Percentiles rank a stretch among this genome's conserved stretches.
phyloP scores from a whole-genome alignment of 2,329 filamentous ascomycete species.

The Apiospora rasikravindrae region DNA sequence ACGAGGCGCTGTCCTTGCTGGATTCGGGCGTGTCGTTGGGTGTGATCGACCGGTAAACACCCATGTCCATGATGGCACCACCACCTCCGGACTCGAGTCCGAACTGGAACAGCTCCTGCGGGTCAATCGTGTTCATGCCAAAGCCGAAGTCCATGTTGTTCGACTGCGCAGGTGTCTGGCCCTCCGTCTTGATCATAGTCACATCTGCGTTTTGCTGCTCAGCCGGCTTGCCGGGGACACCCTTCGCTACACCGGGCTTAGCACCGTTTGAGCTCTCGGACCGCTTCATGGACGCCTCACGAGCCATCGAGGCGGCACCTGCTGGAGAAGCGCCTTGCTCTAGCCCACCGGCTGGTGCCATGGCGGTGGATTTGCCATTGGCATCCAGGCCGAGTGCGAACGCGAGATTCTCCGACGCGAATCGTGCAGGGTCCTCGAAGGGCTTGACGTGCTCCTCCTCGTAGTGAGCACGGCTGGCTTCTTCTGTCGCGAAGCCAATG shows the following conservation, averaged over 20 bases:
- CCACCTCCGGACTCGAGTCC: slow-evolving; percentile 47
- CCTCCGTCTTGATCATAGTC: slow-evolving; percentile 35
- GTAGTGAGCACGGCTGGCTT: slow-evolving; percentile 57
- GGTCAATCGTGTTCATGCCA: slow-evolving; percentile 51
- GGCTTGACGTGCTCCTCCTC: slow-evolving; percentile 66
- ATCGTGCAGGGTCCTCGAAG: slow-evolving; percentile 59
- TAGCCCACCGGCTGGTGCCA: neutral
- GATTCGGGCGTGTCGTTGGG: slow-evolving; percentile 70
- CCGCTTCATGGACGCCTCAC: slow-evolving; percentile 56
- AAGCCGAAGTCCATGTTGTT: slow-evolving; percentile 12
- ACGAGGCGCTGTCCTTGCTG: slow-evolving; percentile 62
- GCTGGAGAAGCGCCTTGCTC: slow-evolving; percentile 38
- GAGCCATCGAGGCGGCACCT: slow-evolving; percentile 55
- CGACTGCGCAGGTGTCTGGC: slow-evolving; percentile 39
- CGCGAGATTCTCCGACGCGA: slow-evolving; percentile 55
- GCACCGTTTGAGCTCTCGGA: slow-evolving; percentile 50
- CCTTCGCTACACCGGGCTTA: slow-evolving; percentile 22
- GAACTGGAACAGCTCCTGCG: slow-evolving; percentile 54
- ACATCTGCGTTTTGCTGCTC: slow-evolving; percentile 26
- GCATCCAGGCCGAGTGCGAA: slow-evolving; percentile 56
- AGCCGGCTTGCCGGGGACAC: neutral
- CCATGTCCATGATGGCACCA: slow-evolving; percentile 59
- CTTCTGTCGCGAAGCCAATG: slow-evolving; percentile 58
- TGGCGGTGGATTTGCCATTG: slow-evolving; percentile 45
- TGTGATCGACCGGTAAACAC: slow-evolving; percentile 59